Conservation (phyloP, 73 alveolate genomes). For the Paramecium sonneborni region DNA sequence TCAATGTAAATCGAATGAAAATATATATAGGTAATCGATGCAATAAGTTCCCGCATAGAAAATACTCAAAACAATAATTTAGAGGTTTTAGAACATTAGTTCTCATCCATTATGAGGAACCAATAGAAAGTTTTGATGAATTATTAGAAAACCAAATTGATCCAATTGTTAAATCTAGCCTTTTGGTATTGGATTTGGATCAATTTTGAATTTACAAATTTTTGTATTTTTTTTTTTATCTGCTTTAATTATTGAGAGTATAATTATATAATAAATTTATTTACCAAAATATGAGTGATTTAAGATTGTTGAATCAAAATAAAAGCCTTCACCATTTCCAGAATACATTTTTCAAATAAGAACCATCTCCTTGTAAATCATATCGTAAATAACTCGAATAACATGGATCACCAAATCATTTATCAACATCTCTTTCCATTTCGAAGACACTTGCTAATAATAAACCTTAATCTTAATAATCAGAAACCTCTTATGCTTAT, state of each 20-base stretch:
- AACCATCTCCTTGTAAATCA: background rate
- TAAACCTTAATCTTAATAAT: background rate
- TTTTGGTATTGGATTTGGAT: background rate
- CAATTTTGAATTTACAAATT: background rate
- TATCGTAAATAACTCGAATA: background rate
- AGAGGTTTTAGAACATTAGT: background rate
- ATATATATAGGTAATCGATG: conserved; percentile 37
- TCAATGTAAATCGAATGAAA: conserved; percentile 84
- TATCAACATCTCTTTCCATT: background rate
- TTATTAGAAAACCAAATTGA: conserved; percentile 4
- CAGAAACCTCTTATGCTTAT: background rate
- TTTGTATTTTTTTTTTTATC: conserved; percentile 7
- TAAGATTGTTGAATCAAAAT: background rate
- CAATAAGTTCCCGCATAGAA: background rate
- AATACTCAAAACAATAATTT: background rate
- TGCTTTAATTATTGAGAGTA: background rate
- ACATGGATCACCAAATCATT: background rate
- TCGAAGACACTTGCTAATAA: background rate
- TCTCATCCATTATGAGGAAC: conserved; percentile 33
- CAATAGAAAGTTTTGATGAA: conserved; percentile 16
- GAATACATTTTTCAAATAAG: background rate
- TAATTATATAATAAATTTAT: background rate
- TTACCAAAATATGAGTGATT: background rate
- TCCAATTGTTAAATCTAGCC: conserved; percentile 31
- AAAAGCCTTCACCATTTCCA: background rate